Evolutionary conservation across 2,329 filamentous ascomycete genomes (phyloP).

Genomic region (Stagonosporopsis cucurbitacearum): DNA sequence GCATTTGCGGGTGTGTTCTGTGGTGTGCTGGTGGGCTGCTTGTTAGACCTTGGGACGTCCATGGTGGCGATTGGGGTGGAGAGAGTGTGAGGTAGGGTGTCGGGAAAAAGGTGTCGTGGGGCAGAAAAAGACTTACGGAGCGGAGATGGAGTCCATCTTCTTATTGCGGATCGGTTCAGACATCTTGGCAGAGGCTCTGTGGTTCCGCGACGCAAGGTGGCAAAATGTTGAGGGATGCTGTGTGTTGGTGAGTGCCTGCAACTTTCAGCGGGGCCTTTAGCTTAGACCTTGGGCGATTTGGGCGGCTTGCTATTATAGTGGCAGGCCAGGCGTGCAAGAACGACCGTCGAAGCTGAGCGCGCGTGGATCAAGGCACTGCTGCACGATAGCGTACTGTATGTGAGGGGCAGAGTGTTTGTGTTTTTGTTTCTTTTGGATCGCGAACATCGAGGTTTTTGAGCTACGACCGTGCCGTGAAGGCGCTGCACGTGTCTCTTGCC

Average conservation of each 20-base stretch:
- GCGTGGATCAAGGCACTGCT: slow-evolving; percentile 8
- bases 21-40: slow-evolving; percentile 72
- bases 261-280: slow-evolving; percentile 42
- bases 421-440: background rate
- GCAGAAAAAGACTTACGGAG: slow-evolving; percentile 63
- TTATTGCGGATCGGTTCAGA: slow-evolving; percentile 73
- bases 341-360: slow-evolving; percentile 10
- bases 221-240: slow-evolving; percentile 41
- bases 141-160: slow-evolving; percentile 66
- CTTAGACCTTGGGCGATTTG: slow-evolving; percentile 4
- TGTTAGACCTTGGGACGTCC: slow-evolving; percentile 45
- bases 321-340: slow-evolving; percentile 17
- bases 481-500: slow-evolving; percentile 13
- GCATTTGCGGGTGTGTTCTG: slow-evolving; percentile 97
- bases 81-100: slow-evolving; percentile 24
- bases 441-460: background rate
- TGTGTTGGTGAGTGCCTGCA: slow-evolving; percentile 43
- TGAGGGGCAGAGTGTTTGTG: background rate
- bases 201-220: slow-evolving; percentile 35
- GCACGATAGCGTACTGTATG: slow-evolving; percentile 5
- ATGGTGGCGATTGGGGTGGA: slow-evolving; percentile 32
- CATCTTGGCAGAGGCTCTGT: slow-evolving; percentile 55
- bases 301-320: slow-evolving; percentile 13
- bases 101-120: slow-evolving; percentile 35
- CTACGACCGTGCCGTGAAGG: slow-evolving; percentile 4